Percentiles rank a stretch among this genome's conserved stretches.
Evolutionary conservation across 108 stramenopile genomes (phyloP).

Genomic region (Epithemia pelagica): DNA sequence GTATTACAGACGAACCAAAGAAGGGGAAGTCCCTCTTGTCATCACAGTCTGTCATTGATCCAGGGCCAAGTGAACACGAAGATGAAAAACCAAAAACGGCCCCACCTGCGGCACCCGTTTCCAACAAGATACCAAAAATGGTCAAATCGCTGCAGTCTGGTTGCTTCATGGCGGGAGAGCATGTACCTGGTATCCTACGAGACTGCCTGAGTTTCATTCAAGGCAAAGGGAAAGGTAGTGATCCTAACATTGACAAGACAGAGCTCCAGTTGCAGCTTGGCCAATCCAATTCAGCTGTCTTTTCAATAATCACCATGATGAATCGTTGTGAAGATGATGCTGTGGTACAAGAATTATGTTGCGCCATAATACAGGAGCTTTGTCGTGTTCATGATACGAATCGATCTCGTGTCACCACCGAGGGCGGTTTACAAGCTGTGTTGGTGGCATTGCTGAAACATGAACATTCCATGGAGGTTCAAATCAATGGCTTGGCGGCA

Average conservation of each 20-base stretch:
- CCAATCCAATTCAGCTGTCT: not conserved
- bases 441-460: slow-evolving; percentile 7
- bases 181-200: slow-evolving; percentile 1
- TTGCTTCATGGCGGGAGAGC: not conserved
- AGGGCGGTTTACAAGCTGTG: not conserved
- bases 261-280: not conserved
- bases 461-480: not conserved
- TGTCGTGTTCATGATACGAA: not conserved
- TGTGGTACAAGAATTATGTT: slow-evolving; percentile 1
- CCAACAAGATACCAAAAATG: slow-evolving; percentile 1
- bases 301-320: slow-evolving; percentile 3
- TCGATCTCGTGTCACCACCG: not conserved
- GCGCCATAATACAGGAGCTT: not conserved
- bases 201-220: not conserved
- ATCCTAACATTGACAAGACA: not conserved
- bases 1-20: too few relatives aligned
- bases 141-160: slow-evolving; percentile 5
- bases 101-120: not conserved
- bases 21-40: too few relatives aligned
- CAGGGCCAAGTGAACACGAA: too few relatives aligned
- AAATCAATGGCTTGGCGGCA: not conserved
- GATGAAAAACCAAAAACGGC: too few relatives aligned
- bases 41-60: too few relatives aligned
- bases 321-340: slow-evolving; percentile 8
- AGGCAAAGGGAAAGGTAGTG: not conserved